phyloP scores from a whole-genome alignment of 2,329 filamentous ascomycete species.

The Verticillium dahliae region DNA sequence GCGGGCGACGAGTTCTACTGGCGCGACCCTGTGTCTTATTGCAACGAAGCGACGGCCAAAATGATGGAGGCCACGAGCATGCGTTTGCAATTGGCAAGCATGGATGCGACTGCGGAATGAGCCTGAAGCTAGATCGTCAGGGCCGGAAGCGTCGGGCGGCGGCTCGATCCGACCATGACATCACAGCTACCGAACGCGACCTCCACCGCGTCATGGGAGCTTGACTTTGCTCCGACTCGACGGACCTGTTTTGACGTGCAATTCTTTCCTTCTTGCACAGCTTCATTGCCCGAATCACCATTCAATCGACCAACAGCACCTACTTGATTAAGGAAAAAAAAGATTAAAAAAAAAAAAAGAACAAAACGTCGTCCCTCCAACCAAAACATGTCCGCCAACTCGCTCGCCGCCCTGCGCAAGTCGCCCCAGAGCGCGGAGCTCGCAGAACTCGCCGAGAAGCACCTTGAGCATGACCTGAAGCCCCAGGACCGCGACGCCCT shows the following conservation, averaged over 20 bases:
- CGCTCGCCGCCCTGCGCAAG: conserved; percentile 25
- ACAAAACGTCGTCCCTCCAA: no score
- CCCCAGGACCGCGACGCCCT: conserved; percentile 53
- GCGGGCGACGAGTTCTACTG: conserved; percentile 25
- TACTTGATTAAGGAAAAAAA: not conserved
- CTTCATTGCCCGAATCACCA: not conserved
- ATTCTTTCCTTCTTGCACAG: not conserved
- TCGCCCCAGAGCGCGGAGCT: conserved; percentile 39
- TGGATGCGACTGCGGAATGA: not conserved
- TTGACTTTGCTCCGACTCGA: not conserved
- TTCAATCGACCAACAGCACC: not conserved
- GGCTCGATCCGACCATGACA: not conserved
- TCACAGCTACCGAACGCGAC: not conserved
- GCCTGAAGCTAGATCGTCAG: not conserved
- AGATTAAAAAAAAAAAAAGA: not conserved
- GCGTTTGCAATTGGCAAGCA: not conserved
- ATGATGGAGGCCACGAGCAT: conserved; percentile 13
- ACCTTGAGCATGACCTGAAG: conserved; percentile 47
- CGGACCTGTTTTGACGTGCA: not conserved
- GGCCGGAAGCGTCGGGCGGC: not conserved
- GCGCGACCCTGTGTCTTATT: conserved; percentile 14
- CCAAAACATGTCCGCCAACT: conserved; percentile 9
- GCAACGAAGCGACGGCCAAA: conserved; percentile 18
- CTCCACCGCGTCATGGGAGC: not conserved
- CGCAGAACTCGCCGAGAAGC: conserved; percentile 46